Evolutionary conservation across 495 filamentous ascomycete genomes (phyloP).

Genomic region (Lasiosphaeris hirsuta): DNA sequence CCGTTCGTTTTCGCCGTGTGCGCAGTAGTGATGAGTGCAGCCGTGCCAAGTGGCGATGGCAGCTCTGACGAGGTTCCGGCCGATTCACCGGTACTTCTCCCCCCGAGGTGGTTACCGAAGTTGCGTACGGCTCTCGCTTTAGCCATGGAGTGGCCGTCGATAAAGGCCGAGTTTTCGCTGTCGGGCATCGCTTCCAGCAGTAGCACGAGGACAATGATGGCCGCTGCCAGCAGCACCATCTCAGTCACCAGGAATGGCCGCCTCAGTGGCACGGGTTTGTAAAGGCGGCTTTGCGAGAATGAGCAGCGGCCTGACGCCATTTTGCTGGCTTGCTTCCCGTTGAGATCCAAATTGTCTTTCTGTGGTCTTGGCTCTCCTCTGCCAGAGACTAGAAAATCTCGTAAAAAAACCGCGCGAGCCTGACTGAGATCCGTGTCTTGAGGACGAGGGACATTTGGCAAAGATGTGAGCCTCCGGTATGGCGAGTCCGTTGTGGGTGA

Average conservation of each 20-base stretch:
- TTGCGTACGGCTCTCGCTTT: background rate
- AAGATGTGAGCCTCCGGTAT: no score
- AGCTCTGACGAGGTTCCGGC: no score
- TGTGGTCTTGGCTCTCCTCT: no score
- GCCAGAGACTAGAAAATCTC: no score
- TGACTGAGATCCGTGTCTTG: no score
- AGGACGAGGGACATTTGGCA: no score
- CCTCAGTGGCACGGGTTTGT: slow-evolving; percentile 8
- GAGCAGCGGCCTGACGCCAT: background rate
- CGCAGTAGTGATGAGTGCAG: no score
- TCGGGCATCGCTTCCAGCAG: slow-evolving; percentile 2
- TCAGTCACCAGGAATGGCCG: slow-evolving; percentile 10
- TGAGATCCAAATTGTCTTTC: background rate
- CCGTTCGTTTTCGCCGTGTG: no score
- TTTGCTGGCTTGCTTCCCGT: background rate
- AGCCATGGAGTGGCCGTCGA: background rate
- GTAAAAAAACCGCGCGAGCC: no score
- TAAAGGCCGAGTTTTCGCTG: slow-evolving; percentile 6
- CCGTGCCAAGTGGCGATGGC: no score
- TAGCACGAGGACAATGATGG: slow-evolving; percentile 3
- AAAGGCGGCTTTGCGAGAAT: background rate
- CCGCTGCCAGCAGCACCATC: slow-evolving; percentile 8
- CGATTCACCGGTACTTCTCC: no score
- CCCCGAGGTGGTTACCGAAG: background rate
- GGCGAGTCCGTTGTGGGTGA: no score